Evolutionary conservation across 163 green algal species (phyloP), one percentile per base, ranked within the genome.

Genomic region (Prototheca wickerhamii): DNA sequence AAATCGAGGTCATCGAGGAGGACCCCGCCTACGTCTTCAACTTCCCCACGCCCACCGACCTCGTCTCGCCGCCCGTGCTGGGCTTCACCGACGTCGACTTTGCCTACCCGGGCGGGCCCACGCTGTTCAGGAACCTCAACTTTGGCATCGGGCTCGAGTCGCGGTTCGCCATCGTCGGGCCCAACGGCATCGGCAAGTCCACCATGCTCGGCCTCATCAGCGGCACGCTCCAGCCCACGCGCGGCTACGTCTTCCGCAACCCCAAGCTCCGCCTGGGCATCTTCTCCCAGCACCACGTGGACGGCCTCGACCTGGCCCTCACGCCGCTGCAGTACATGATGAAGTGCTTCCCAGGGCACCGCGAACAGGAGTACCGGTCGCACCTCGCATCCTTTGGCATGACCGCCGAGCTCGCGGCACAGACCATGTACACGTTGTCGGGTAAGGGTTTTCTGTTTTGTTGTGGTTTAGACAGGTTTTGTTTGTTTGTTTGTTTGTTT

Each of bases 241-340:
- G 68, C 25, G 86, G 86, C 10, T 75, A 71, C 54, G 71, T 89
- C 29, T 81, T 73, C 49, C 63, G 79, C 42, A 82, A 84, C 66
- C 58, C 71, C 23, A 90, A 89, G 64, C 57, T 79, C 30, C 79
- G 87, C 7, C 71, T 90, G 61, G 82, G 82, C 5, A 71, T 73
- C 21, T 95, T 95, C 76, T 82, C 64, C 32, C 88, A 94, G 77
- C 87, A 95, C 57, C 82, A 90, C 66, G 75, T 94, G 49, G 88
- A 94, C 49, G 80, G 82, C 25, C 74, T 95, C 58, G 86, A 95
- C 65, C 67, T 92, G 42, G 78, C 70, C 35, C 69, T 93, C 31
- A 83, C 70, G 7, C 82, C 73, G 3, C 62, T 84, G 61, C 57
- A 69, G 52, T 70, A 88, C 72, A 78, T 92, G 71, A 33, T 44